phyloP scores from a whole-genome alignment of 441 rosid species.

The Gossypium trilobum region DNA sequence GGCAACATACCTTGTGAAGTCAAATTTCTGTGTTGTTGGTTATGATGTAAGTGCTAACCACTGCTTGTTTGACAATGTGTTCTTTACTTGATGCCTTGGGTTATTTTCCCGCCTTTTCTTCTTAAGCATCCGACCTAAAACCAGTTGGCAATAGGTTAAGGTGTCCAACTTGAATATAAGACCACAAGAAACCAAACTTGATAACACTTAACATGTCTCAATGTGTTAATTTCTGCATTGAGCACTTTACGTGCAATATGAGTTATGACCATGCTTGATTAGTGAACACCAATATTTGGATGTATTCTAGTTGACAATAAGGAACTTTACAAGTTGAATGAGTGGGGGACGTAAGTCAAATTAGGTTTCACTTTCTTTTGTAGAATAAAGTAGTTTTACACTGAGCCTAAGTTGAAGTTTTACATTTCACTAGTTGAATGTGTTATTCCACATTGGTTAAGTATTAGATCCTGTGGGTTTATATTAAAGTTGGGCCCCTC shows the following conservation, averaged over 20 bases:
- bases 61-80: constrained; percentile 7
- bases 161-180: not conserved
- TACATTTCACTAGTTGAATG: no score
- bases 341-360: not conserved
- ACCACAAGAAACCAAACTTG: not conserved
- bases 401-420: not conserved
- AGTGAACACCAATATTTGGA: not conserved
- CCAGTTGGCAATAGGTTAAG: not conserved
- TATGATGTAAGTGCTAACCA: constrained; percentile 55
- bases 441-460: no score
- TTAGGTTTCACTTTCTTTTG: not conserved
- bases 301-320: not conserved
- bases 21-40: constrained; percentile 60
- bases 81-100: constrained; percentile 2
- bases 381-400: not conserved
- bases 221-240: not conserved
- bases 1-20: constrained; percentile 76
- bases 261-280: not conserved
- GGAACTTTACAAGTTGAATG: not conserved
- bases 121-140: not conserved
- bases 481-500: no score
- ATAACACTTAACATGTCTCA: not conserved
- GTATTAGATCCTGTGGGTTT: no score
- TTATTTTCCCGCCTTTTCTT: not conserved
- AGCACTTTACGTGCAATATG: not conserved